Evolutionary conservation across 2,329 filamentous ascomycete species (phyloP).

Genomic region (Penicillium sp.): DNA sequence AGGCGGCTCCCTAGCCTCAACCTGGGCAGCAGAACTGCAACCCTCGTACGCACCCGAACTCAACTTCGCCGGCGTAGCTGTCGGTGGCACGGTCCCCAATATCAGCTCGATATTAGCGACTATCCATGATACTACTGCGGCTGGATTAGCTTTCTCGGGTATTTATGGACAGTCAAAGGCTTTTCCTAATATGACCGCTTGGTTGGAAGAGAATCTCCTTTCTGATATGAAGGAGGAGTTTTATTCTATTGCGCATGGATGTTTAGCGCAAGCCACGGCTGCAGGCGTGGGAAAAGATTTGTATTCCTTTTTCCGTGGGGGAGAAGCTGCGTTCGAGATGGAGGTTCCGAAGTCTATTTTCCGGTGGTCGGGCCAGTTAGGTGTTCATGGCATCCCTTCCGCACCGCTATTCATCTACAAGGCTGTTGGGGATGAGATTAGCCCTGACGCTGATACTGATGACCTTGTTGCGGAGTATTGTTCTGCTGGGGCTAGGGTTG

Average conservation of each 20-base stretch:
- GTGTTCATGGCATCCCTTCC: constrained; percentile 7
- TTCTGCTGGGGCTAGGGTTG: constrained; percentile 16
- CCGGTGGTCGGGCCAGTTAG: constrained; percentile 14
- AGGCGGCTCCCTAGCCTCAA: constrained; percentile 13
- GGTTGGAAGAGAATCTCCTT: constrained; percentile 2
- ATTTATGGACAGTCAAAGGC: constrained; percentile 23
- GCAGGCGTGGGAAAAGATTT: neutral
- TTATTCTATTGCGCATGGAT: neutral
- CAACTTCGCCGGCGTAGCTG: constrained; percentile 26
- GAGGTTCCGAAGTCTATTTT: constrained; percentile 8
- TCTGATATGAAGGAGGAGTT: neutral
- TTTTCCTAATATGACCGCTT: constrained; percentile 19
- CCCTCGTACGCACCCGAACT: constrained; percentile 18
- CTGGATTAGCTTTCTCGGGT: constrained; percentile 24
- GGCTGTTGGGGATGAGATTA: constrained; percentile 31
- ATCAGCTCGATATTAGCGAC: constrained; percentile 21
- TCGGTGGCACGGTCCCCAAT: constrained; percentile 33
- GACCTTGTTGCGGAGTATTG: constrained; percentile 26
- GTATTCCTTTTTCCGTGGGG: constrained; percentile 10
- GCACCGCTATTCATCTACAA: constrained; percentile 35
- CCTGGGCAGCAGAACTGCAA: constrained; percentile 17
- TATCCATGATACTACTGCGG: constrained; percentile 24
- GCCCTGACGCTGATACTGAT: constrained; percentile 27
- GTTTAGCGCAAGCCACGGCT: neutral
- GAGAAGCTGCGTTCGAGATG: constrained; percentile 7